These are phyloP conservation scores for Leptographium wingfieldii DNA, from an alignment of 2,329 filamentous ascomycete genomes.

Conservation along the genomic window DNA sequence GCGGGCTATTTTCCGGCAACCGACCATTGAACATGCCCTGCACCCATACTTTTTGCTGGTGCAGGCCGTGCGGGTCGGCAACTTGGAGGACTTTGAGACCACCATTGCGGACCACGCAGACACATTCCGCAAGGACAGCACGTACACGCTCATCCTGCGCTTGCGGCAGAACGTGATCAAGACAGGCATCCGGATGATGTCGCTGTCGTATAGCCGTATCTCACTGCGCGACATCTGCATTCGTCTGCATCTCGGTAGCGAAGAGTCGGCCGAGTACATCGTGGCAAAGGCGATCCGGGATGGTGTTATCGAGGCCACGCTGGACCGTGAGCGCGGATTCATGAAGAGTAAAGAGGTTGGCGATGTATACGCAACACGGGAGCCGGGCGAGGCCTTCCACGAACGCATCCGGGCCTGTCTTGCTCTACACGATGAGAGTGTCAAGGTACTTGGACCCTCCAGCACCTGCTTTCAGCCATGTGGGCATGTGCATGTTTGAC, in stretches of 20 bases:
- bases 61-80: conserved; percentile 90
- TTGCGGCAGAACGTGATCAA: conserved; percentile 98
- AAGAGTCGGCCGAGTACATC: conserved; percentile 98
- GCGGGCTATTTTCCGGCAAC: conserved; percentile 82
- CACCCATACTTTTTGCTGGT: conserved; percentile 91
- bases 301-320: conserved; percentile 87
- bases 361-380: conserved; percentile 89
- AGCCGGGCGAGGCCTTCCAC: conserved; percentile 95
- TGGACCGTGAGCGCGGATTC: conserved; percentile 89
- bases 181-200: conserved; percentile 98
- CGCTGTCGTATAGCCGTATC: conserved; percentile 92
- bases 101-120: conserved; percentile 70
- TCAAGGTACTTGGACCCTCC: conserved; percentile 55
- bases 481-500: background rate
- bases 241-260: conserved; percentile 80
- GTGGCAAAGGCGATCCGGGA: conserved; percentile 97
- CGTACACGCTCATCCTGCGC: conserved; percentile 88
- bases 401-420: conserved; percentile 90
- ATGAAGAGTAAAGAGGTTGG: conserved; percentile 98
- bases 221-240: conserved; percentile 96
- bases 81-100: conserved; percentile 84
- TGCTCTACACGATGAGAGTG: conserved; percentile 88
- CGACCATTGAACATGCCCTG: conserved; percentile 73
- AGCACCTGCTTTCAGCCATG: background rate
- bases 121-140: conserved; percentile 84